phyloP scores from a whole-genome alignment of 345 rosid genomes.

The Punica granatum region DNA sequence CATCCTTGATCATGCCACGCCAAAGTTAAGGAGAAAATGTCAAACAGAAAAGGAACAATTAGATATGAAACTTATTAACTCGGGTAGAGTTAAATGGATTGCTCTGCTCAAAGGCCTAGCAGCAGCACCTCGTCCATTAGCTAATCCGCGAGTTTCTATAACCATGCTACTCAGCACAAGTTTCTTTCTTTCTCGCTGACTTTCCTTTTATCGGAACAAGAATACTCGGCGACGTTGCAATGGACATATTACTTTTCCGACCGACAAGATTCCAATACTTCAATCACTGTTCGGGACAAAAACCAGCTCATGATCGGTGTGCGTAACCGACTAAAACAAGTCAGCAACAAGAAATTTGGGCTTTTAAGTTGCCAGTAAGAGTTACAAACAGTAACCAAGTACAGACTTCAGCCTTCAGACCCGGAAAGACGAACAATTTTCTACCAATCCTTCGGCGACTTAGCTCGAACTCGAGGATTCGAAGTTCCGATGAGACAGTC shows the following conservation, averaged over 20 bases:
- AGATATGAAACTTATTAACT: background rate
- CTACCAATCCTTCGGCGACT: background rate
- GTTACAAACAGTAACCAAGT: too few species aligned
- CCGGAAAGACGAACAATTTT: background rate
- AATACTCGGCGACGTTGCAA: background rate
- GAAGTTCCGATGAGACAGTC: background rate
- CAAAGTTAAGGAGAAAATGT: background rate
- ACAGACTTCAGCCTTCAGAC: background rate
- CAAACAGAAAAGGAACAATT: background rate
- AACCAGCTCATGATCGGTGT: background rate
- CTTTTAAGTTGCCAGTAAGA: background rate
- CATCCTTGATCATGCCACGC: background rate
- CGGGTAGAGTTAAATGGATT: background rate
- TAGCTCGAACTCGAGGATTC: background rate
- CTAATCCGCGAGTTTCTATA: background rate
- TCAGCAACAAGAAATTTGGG: background rate
- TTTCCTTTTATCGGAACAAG: background rate
- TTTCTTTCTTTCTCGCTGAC: background rate
- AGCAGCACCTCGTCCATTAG: background rate
- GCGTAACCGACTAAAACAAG: background rate
- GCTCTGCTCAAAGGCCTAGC: background rate
- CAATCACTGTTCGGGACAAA: background rate
- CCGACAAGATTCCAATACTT: background rate
- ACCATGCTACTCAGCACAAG: background rate
- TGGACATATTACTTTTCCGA: background rate